Conservation (phyloP, 78 protist species). For the Dictyostelium citrinum region DNA sequence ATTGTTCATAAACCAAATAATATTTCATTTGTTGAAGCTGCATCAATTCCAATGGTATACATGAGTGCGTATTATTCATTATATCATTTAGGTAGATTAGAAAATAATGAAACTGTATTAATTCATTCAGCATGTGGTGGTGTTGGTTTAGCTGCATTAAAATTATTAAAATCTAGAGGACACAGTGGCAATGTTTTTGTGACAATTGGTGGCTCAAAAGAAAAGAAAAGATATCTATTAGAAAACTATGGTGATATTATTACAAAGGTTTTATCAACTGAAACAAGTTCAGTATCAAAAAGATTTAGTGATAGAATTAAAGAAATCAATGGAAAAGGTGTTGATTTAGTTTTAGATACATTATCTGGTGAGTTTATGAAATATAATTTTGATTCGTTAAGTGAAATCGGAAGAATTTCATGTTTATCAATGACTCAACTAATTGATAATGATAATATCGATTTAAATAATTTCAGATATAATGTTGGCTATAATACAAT, state of each 20-base stretch:
- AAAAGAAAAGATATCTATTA: neutral
- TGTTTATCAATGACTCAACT: conserved; percentile 28
- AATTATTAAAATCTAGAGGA: conserved; percentile 80
- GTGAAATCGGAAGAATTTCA: conserved; percentile 42
- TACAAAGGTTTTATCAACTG: conserved; percentile 12
- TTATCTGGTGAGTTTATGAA: conserved; percentile 25
- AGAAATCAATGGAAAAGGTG: conserved; percentile 11
- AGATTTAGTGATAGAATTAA: no score
- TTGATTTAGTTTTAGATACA: conserved; percentile 69
- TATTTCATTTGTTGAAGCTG: conserved; percentile 27
- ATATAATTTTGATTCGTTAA: conserved; percentile 12
- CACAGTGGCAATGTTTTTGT: conserved; percentile 33
- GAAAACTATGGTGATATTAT: conserved; percentile 4
- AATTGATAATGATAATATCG: conserved; percentile 25
- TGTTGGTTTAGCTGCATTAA: conserved; percentile 88
- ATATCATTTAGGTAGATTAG: neutral
- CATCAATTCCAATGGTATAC: conserved; percentile 58
- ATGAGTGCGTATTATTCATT: conserved; percentile 47
- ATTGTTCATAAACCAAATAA: neutral
- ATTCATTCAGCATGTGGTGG: conserved; percentile 89
- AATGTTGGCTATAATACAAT: conserved; percentile 6
- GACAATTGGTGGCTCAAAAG: conserved; percentile 17
- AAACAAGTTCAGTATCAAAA: no score
- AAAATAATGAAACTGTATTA: conserved; percentile 34
- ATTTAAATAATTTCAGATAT: conserved; percentile 20